These are phyloP conservation scores for Acanthamoeba healyi DNA, from an alignment of 208 protist genomes.

Conservation along the genomic window DNA sequence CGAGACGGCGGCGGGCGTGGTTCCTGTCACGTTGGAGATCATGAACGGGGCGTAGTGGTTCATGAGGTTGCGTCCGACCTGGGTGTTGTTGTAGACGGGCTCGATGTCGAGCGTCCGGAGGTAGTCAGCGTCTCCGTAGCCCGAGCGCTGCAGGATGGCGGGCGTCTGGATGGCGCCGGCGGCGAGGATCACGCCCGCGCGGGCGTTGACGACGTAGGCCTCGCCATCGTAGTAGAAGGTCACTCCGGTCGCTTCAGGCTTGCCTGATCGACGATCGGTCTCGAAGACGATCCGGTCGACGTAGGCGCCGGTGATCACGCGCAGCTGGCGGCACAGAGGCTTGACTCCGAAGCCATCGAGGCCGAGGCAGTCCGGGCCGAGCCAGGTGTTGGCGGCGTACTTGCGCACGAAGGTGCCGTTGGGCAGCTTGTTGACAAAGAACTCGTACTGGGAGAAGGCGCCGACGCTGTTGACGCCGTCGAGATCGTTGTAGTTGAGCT, in stretches of 20 bases:
- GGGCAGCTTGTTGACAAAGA: too few relatives aligned
- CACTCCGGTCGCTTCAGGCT: neutral
- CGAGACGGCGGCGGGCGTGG: too few relatives aligned
- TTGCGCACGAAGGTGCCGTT: too few relatives aligned
- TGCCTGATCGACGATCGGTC: neutral
- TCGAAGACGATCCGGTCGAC: too few relatives aligned
- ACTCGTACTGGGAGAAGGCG: too few relatives aligned
- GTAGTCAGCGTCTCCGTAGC: neutral
- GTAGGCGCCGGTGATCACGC: too few relatives aligned
- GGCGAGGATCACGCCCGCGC: neutral
- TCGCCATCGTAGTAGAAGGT: neutral
- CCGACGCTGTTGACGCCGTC: too few relatives aligned
- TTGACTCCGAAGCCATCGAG: neutral
- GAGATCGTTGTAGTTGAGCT: too few relatives aligned
- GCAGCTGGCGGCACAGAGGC: too few relatives aligned
- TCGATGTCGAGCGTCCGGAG: neutral
- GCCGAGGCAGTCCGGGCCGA: neutral
- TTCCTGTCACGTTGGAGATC: too few relatives aligned
- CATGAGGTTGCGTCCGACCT: neutral
- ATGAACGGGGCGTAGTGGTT: too few relatives aligned
- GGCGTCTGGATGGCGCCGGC: slow-evolving; percentile 9
- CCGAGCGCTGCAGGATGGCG: slow-evolving; percentile 21
- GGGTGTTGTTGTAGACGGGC: neutral
- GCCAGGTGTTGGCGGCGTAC: neutral
- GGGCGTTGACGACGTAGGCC: neutral